Evolutionary conservation across 1,284 basidiomycete species (phyloP), one percentile per base, ranked within the genome.

Genomic region (Ceratobasidium sp.): DNA sequence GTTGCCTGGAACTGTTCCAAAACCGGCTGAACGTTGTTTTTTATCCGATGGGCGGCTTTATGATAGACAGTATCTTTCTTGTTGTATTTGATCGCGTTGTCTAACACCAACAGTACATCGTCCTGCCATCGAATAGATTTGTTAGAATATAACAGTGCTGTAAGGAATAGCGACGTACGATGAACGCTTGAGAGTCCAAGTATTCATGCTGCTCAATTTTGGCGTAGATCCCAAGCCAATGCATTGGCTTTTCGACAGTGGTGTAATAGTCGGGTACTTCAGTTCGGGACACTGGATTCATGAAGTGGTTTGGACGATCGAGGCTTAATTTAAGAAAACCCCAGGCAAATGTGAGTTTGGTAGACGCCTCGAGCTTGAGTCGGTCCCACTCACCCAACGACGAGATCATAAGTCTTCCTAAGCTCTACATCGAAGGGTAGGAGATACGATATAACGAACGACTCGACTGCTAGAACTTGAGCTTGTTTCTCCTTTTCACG

Each of bases 191-290:
- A 0, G 93, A 80, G 78, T 91, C 88, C 81, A 88, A 87, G 81
- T 99, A 99, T 74, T 88, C 85, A 73, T 93, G 90, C 54, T 85
- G 83, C 66, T 95, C 90, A 35, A 99, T 81, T 80, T 93, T 96
- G 14, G 83, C 82, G 35, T 93, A 89, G 75, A 99, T 98, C 49
- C 83, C 85, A 21, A 85, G 83, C 94, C 96, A 98, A 76, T 91
- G 90, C 93, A 98, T 98, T 0, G 97, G 97, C 11, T 86, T 84
- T 78, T 91, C 88, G 80, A 99, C 86, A 62, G 98, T 84, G 63
- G 95, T 91, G 79, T 91, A 93, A 80, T 99, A 99, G 79, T 98
- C 96, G 0, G 96, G 96, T 0, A 95, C 95, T 47, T 94, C 90
- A 0, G 80, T 80, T 69, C 84, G 87, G 32, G 87, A 91, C n/a